phyloP scores from a whole-genome alignment of 2,329 filamentous ascomycete genomes.

The Aquanectria penicillioides region DNA sequence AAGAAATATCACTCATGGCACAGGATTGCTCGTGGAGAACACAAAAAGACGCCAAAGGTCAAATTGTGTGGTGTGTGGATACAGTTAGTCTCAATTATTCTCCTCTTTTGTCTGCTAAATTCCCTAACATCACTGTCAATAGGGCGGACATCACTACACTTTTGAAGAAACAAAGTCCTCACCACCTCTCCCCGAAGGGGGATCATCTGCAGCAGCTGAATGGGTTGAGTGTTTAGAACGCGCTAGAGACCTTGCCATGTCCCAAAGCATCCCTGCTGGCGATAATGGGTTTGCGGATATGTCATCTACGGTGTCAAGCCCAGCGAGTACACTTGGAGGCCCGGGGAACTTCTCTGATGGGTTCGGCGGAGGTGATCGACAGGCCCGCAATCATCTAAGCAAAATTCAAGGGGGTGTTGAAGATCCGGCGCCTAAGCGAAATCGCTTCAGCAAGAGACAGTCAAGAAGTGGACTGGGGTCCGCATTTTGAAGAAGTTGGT shows the following conservation, averaged over 20 bases:
- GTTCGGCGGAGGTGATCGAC: constrained; percentile 60
- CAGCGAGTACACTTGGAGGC: constrained; percentile 76
- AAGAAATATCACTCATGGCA: constrained; percentile 85
- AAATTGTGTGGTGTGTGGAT: constrained; percentile 90
- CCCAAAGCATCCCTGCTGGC: constrained; percentile 72
- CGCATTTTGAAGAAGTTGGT: constrained; percentile 69
- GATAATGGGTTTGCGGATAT: constrained; percentile 76
- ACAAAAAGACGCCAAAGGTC: constrained; percentile 85
- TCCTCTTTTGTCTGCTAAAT: background rate
- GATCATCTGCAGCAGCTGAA: constrained; percentile 80
- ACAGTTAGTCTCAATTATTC: constrained; percentile 80
- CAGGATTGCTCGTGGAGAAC: constrained; percentile 82
- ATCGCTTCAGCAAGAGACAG: constrained; percentile 89
- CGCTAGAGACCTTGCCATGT: constrained; percentile 84
- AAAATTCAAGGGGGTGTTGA: constrained; percentile 68
- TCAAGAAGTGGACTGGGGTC: constrained; percentile 94
- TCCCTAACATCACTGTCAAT: background rate
- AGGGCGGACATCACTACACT: constrained; percentile 90
- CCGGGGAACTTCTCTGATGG: constrained; percentile 62
- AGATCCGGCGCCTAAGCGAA: constrained; percentile 63
- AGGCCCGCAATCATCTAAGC: constrained; percentile 66
- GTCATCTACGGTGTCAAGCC: constrained; percentile 78
- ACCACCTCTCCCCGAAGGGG: constrained; percentile 63
- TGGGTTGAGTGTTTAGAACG: constrained; percentile 92
- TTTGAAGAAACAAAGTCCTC: constrained; percentile 91